These are phyloP conservation scores for Termitomyces eurrhizus DNA, from an alignment of 768 basidiomycete genomes.

Conservation along the genomic window DNA sequence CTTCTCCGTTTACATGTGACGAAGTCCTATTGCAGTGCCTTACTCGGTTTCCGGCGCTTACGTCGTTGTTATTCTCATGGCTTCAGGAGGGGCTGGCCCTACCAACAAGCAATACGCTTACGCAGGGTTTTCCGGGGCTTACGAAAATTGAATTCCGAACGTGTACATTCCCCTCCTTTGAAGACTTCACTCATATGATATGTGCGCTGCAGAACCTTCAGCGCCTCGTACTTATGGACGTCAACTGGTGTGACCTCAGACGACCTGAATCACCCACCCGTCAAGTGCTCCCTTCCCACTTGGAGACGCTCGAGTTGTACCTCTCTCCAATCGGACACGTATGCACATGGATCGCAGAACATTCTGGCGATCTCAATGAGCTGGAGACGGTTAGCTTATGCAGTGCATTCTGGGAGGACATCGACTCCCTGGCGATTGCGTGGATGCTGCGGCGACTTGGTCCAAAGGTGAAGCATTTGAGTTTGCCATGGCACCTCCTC, in stretches of 20 bases:
- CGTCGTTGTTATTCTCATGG: constrained; percentile 17
- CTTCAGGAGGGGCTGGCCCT: constrained; percentile 13
- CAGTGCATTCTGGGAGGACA: constrained; percentile 20
- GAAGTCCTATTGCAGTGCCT: constrained; percentile 11
- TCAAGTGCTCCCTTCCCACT: constrained; percentile 13
- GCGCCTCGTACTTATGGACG: constrained; percentile 19
- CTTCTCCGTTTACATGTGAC: constrained; percentile 8
- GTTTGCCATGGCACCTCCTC: constrained; percentile 21
- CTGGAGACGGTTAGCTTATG: constrained; percentile 15
- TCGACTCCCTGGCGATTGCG: constrained; percentile 19
- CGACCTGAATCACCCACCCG: constrained; percentile 6
- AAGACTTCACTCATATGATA: constrained; percentile 17
- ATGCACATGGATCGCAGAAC: constrained; percentile 18
- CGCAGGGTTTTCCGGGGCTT: constrained; percentile 16
- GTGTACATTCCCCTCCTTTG: constrained; percentile 21
- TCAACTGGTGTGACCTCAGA: constrained; percentile 18
- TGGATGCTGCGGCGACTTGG: constrained; percentile 22
- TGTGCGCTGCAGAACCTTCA: constrained; percentile 19
- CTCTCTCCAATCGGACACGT: constrained; percentile 18
- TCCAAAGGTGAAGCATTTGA: constrained; percentile 20
- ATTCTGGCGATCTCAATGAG: constrained; percentile 10
- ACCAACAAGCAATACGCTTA: constrained; percentile 6
- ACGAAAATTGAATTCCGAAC: constrained; percentile 23
- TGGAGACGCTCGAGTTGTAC: constrained; percentile 18
- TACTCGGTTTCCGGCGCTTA: constrained; percentile 15